Base-by-base conservation (phyloP, 768 basidiomycete genomes). In the Amanita rubescens region DNA sequence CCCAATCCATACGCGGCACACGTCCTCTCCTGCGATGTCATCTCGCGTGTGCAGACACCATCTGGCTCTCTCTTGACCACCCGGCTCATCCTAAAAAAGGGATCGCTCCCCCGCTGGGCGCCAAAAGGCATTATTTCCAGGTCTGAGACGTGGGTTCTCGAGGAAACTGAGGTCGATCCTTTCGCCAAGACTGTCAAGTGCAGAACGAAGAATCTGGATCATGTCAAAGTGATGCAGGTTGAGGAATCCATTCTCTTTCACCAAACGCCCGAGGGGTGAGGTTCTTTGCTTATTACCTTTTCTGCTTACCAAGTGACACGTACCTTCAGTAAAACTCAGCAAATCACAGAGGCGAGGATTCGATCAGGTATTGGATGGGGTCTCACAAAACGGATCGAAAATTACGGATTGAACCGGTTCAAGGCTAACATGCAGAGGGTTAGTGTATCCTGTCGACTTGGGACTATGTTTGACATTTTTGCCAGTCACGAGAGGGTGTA, bases 1-100 rank as follows among this genome's bases (percentile, higher is more conserved):
- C 94, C 94, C 3, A 97, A 96, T 66, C 93, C 94, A 46, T 92
- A 91, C 63, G 90, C 94, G 5, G 76, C 88, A 34, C 94, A 98
- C 71, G 87, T 98, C 67, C 71, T 94, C 59, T 94, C 94, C 3
- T 94, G 92, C 76, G 94, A 97, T 73, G 93, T 97, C 63, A 83
- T 98, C 59, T 88, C 90, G 51, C 88, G 94, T 59, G 75, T 71
- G 17, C 74, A 88, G 59, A 84, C 89, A 1, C 75, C 84, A 11
- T 69, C 77, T 2, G 93, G 93, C 37, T 79, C 86, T 14, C 77
- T 97, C 17, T 67, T 84, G 53, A 96, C 94, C 9, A 93, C 87
- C 1, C 82, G 94, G 19, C 85, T 98, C 58, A 91, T 98, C 60
- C 77, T 95, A 61, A 98, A 98, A 71, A 79, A 84, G 22, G 94